Evolutionary conservation across 208 protist genomes (phyloP), one percentile per base, ranked within the genome.

Genomic region (Crithidia fasciculata): DNA sequence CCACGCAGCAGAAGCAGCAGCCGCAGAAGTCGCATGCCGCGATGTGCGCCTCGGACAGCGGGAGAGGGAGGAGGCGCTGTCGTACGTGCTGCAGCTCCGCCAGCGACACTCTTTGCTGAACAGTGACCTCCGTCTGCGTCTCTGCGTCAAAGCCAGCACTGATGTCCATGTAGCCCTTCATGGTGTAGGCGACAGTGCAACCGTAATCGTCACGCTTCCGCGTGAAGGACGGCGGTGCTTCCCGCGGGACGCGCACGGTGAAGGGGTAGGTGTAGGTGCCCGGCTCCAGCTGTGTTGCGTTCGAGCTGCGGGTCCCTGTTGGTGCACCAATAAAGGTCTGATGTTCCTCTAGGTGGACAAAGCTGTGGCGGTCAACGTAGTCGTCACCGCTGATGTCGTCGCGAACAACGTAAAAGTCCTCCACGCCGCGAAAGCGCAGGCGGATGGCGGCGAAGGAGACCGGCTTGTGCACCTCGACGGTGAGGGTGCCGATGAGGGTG

Each of bases 261-360:
- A 72, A 72, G 56, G 67, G 54, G 19, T 64, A 72, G n/a, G 36
- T 2, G 67, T 72, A 63, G 12, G 18, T 43, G 56, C 67, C 67
- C 15, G 67, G 56, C 12, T 54, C 56, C 13, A 72, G 67, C 44
- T 72, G 44, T 40, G 7, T 40, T 6, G 7, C 54, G 19, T 7
- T n/a, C 19, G 6, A 8, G 54, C 5, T 13, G 58, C 12, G 8
- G 39, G n/a, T 63, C 41, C 6, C 50, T 8, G 37, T 41, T 3
- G 7, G 12, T 4, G 19, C n/a, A 28, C 58, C 58, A 4, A 72
- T 40, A 5, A 72, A 44, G 5, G 67, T 72, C 15, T 61, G 8
- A 2, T n/a, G 6, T 5, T 62, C 16, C 43, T 58, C 56, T 5
- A 72, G 43, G 43, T 72, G 67, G 4, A n/a, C 15, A 40, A n/a